Evolutionary conservation across 176 grass and related monocot species (phyloP).

Genomic region (Oryza brachyantha): DNA sequence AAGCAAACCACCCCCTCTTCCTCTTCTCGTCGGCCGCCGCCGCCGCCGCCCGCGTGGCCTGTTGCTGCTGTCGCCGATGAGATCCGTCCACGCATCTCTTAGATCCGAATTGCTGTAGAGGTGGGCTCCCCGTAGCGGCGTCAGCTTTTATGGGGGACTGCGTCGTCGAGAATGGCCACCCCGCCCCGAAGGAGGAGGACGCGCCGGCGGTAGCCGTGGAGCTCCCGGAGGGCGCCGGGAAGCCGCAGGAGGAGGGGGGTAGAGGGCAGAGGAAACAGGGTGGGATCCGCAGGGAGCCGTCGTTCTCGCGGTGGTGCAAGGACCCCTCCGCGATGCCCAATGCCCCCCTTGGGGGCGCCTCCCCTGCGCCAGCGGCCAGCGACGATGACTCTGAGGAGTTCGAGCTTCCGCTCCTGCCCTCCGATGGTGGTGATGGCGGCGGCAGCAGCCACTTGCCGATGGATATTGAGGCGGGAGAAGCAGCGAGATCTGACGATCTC

Average conservation of each 20-base stretch:
- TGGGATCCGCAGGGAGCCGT: conserved; percentile 77
- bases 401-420: conserved; percentile 64
- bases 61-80: conserved; percentile 23
- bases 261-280: conserved; percentile 32
- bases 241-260: conserved; percentile 15
- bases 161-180: conserved; percentile 34
- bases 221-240: neutral
- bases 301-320: conserved; percentile 92
- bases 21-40: conserved; percentile 4
- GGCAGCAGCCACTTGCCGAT: conserved; percentile 38
- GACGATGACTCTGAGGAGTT: conserved; percentile 67
- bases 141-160: conserved; percentile 59
- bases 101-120: conserved; percentile 41
- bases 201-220: conserved; percentile 13
- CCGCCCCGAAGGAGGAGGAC: conserved; percentile 19
- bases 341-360: conserved; percentile 17
- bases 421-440: conserved; percentile 22
- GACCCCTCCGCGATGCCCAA: conserved; percentile 31
- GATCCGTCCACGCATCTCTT: conserved; percentile 18
- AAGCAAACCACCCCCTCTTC: conserved; percentile 12
- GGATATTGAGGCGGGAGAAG: conserved; percentile 56
- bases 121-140: neutral
- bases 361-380: conserved; percentile 26
- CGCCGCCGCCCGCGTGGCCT: neutral
- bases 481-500: conserved; percentile 31